Percentiles rank a stretch among this genome's conserved stretches.
Evolutionary conservation across 192 early-diverging fungal species (phyloP).

Genomic region (Thamnidium elegans): DNA sequence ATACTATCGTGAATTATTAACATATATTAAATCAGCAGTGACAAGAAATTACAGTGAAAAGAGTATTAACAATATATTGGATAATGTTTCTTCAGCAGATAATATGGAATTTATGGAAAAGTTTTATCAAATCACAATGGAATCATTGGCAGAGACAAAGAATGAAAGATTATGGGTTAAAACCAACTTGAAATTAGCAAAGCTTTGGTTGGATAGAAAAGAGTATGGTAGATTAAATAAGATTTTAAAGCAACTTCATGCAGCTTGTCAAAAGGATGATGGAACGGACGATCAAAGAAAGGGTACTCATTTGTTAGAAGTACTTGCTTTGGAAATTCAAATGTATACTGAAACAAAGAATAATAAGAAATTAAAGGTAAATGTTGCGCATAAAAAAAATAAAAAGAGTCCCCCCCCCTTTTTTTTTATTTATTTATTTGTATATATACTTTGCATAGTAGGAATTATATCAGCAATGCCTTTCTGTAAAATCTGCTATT

Average conservation of each 20-base stretch:
- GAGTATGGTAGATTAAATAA: slow-evolving; percentile 73
- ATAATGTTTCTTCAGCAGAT: slow-evolving; percentile 69
- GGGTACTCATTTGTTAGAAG: slow-evolving; percentile 91
- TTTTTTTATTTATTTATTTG: neutral
- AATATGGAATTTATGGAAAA: slow-evolving; percentile 83
- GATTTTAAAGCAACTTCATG: slow-evolving; percentile 74
- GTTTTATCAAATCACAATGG: slow-evolving; percentile 76
- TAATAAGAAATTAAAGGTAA: slow-evolving; percentile 82
- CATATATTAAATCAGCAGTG: slow-evolving; percentile 73
- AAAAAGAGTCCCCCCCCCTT: neutral
- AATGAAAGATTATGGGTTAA: slow-evolving; percentile 88
- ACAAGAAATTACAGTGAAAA: slow-evolving; percentile 88
- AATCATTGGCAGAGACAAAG: slow-evolving; percentile 69
- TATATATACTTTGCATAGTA: slow-evolving; percentile 16
- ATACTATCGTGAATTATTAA: slow-evolving; percentile 72
- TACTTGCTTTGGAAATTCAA: slow-evolving; percentile 93
- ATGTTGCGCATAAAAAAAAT: neutral
- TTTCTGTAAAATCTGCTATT: slow-evolving; percentile 88
- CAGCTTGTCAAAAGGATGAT: slow-evolving; percentile 74
- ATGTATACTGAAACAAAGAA: slow-evolving; percentile 92
- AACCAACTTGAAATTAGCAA: slow-evolving; percentile 84
- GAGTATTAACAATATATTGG: slow-evolving; percentile 87
- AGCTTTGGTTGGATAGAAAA: slow-evolving; percentile 78
- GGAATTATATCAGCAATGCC: slow-evolving; percentile 84
- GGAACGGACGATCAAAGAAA: slow-evolving; percentile 85